Conservation (phyloP, 805 yeast genomes). For the Wickerhamiella galacta region DNA sequence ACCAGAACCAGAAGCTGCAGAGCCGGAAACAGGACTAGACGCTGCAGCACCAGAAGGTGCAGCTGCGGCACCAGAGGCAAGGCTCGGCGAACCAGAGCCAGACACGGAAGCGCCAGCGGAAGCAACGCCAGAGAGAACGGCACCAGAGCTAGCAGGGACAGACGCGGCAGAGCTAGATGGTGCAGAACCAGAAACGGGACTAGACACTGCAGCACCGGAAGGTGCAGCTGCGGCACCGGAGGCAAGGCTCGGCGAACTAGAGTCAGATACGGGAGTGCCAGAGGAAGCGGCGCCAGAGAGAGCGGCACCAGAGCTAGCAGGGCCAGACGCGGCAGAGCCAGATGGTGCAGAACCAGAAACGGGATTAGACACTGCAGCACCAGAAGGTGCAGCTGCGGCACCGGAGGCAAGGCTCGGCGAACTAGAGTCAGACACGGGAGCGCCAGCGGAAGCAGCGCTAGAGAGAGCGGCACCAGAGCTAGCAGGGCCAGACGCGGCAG, state of each 20-base stretch:
- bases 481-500: neutral
- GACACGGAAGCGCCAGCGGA: neutral
- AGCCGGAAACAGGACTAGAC: conserved; percentile 1
- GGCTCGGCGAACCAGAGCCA: neutral
- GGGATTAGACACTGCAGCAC: neutral
- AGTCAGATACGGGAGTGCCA: conserved; percentile 1
- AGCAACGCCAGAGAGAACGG: conserved; percentile 3
- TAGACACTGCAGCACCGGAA: neutral
- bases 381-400: neutral
- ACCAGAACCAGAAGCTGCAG: conserved; percentile 1
- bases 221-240: neutral
- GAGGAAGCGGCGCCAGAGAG: conserved; percentile 6
- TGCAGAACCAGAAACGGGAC: conserved; percentile 3
- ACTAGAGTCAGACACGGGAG: conserved; percentile 1
- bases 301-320: conserved; percentile 5
- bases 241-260: neutral
- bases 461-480: conserved; percentile 5
- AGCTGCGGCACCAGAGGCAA: neutral
- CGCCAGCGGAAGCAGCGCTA: conserved; percentile 7
- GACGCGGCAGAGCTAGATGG: neutral
- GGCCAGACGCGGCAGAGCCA: conserved; percentile 2
- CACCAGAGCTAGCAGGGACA: conserved; percentile 2
- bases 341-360: conserved; percentile 3
- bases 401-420: neutral
- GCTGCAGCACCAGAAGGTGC: neutral